Evolutionary conservation across 176 grass and related monocot genomes (phyloP), one percentile per base, ranked within the genome.

Genomic region (Alloteropsis semialata): DNA sequence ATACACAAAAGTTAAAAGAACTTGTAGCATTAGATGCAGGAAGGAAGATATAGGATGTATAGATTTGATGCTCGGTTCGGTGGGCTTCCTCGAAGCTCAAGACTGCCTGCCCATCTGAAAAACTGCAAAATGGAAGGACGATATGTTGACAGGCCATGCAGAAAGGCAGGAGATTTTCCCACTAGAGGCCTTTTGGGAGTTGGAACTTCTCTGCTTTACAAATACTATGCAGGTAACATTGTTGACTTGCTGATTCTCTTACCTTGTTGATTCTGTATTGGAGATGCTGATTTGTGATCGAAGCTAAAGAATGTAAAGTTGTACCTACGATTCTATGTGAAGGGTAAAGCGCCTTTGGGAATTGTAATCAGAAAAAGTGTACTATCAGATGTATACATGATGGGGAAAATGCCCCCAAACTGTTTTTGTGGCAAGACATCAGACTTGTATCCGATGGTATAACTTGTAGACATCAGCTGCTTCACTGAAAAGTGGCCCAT

Each of bases 1-100:
- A 49, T 73, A 33, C 58, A 48, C 8, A 67, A 63, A 56, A 76
- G 64, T 19, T 75, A 59, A 72, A 80, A 78, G 64, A 83, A 69
- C 87, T 77, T 74, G 41, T 92, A 82, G 27, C 57, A 67, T 44
- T 81, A 84, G 82, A 85, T 80, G 83, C 63, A 59, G 63, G 25
- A 77, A 51, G 69, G 80, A 75, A 75, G 63, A 84, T 88, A 89
- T 76, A 90, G 63, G 76, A 78, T 97, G 89, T 94, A 94, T 74
- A 97, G 94, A 89, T 87, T 50, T 65, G 76, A 60, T 89, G 46
- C 65, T 84, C 25, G 28, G 81, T 82, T 85, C 36, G 76, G 30
- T 61, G 67, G 25, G 81, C 80, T 76, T 84, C 53, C 17, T 48
- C 61, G 74, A 83, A 78, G 74, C 82, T 70, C 18, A 79, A 53